Base-by-base conservation (phyloP, 257 asterid genomes). In the Fraxinus americana region DNA sequence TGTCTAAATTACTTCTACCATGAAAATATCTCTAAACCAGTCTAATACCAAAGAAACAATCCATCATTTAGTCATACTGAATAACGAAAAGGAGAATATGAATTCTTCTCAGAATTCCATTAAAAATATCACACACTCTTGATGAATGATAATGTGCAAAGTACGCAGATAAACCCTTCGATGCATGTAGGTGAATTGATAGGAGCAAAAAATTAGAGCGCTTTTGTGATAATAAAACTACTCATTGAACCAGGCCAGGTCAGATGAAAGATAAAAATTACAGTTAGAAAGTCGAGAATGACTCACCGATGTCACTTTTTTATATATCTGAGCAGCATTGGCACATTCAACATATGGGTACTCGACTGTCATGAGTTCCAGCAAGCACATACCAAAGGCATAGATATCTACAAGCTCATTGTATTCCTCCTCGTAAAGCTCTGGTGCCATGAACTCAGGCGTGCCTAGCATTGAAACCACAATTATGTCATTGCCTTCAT, bases 371-470 rank as follows among this genome's bases (percentile, higher is more conserved):
- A 94, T 94, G 68, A 94, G 88, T 90, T 94, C 98, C 90, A 94
- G 85, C 89, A 94, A 87, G 86, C 97, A 94, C 98, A 94, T 94
- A 57, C 98, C 98, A 83, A 94, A 94, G 73, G 98, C 98, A 86
- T 94, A 94, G 76, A 94, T 88, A 83, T 94, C 98, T 14, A 94
- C 97, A 34, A 94, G 97, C 87, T 94, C 98, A 82, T 92, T 90
- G 81, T 94, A 94, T 77, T 94, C 92, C 87, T 94, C 98, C 89
- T 94, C 97, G 45, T 94, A 94, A 54, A 94, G 90, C 88, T 94
- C 98, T 0, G 98, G 98, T 21, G 98, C 98, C 98, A 92, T 94
- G 85, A 94, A 94, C 77, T 94, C 97, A 52, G 98, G 98, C 35
- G 98, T 94, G 74, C 98, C 98, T 94, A 79, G 72, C 65, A 81